Evolutionary conservation across 1,284 basidiomycete genomes (phyloP), one percentile per base, ranked within the genome.

Genomic region (Ustilago tritici): DNA sequence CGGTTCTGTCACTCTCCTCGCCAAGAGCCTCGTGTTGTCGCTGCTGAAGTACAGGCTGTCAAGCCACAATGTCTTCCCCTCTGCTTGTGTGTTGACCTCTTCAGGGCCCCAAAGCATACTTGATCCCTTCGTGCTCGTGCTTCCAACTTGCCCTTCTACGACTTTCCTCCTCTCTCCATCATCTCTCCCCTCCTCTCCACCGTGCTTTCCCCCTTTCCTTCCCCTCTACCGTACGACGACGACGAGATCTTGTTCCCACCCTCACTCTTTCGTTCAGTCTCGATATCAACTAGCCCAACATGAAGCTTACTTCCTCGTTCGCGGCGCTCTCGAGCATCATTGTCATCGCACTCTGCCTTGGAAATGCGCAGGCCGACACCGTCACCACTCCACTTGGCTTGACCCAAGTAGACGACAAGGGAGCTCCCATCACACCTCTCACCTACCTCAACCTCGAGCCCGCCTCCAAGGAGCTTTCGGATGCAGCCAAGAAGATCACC

Each of bases 391-490:
- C 72, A 10, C 59, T 76, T 14, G 73, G 61, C n/a, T 57, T 76
- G 19, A 70, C 73, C 4, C 61, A 68, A 23, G 73, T 76, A 17
- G 68, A 70, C 60, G 73, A 76, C 64, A 60, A 70, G 54, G 61
- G 58, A 17, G 60, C 43, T 15, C 73, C 73, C 38, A 49, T 70
- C 58, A 76, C 73, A 5, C 73, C 73, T 19, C 65, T 76, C 41
- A 70, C 73, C 53, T 70, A 70, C 43, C 68, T 76, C 50, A 76
- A 76, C 65, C 61, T 70, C 28, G 68, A 56, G 38, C 73, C 73
- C 17, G 49, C 62, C 7, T 58, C 68, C 61, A 46, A 76, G 38
- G 64, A 70, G 57, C 61, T 76, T 28, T 52, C 73, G 0, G 50
- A 50, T 57, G 73, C 68, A 4, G 73, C 68, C 55, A 76, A 70